Base-by-base conservation (phyloP, 176 grass and related monocot species). In the Metroxylon sagu region DNA sequence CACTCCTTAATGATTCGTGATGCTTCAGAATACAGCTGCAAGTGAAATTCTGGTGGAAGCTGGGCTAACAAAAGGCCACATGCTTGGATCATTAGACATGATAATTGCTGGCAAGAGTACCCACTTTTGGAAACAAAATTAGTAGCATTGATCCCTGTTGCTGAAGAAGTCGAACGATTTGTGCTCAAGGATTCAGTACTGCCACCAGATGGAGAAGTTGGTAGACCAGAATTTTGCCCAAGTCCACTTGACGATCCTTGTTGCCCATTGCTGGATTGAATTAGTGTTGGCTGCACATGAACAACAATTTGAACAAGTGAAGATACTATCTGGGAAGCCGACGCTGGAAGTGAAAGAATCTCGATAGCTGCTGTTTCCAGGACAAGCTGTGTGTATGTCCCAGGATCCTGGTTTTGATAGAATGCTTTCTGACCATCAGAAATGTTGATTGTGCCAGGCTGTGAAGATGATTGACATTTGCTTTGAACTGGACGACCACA, bases 331-430 rank as follows among this genome's bases (percentile, higher is more conserved):
- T 89, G 87, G 72, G 80, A 75, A 70, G 81, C 67, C 55, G 81
- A 66, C 27, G 76, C 83, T 74, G 84, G 71, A 77, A 92, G 84
- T 66, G 93, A 91, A 19, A 92, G 93, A 72, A 98, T 97, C 72
- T 98, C 87, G 73, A 98, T 92, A 63, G 75, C 87, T 54, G 93
- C 93, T 69, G 93, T 98, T 92, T 88, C 93, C 59, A 98, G 74
- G 65, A 98, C 84, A 70, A 98, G 87, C 56, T 98, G 93, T 5
- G 93, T 92, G 74, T 98, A 91, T 18, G 87, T 92, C 10, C 93
- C 93, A 75, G 93, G 93, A 72, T 98, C 93, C 76, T 98, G 93
- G 64, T 88, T 91, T 70, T 98, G 87, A 79, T 88, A 98, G 79
- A 98, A 98, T 72, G 93, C 87, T 68, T 78, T 88, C 76, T 88